Evolutionary conservation across 2,329 filamentous ascomycete genomes (phyloP).

Genomic region (Ceratocystiopsis minuta): DNA sequence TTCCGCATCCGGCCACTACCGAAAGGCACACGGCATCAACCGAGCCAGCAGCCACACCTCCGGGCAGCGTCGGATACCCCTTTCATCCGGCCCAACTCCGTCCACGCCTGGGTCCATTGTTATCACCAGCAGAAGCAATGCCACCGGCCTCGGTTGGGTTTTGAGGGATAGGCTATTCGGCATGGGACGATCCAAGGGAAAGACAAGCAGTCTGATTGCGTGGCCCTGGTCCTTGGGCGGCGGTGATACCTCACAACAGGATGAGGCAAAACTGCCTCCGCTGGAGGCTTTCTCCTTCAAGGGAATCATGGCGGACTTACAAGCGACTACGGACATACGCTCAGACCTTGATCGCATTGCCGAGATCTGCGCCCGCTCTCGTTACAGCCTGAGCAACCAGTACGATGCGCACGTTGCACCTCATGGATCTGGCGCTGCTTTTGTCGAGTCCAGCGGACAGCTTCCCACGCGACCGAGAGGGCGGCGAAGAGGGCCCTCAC

Average conservation of each 20-base stretch:
- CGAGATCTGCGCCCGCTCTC: conserved; percentile 46
- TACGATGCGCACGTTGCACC: conserved; percentile 48
- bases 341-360: conserved; percentile 46
- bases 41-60: conserved; percentile 13
- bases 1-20: conserved; percentile 10
- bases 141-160: conserved; percentile 1
- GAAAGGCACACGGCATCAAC: conserved; percentile 9
- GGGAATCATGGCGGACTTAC: conserved; percentile 33
- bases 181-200: conserved; percentile 26
- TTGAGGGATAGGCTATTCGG: conserved; percentile 10
- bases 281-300: conserved; percentile 48
- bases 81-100: conserved; percentile 11
- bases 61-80: conserved; percentile 15
- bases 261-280: conserved; percentile 33
- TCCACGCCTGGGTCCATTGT: neutral
- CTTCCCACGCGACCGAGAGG: neutral
- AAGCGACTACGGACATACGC: conserved; percentile 27
- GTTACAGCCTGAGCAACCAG: conserved; percentile 47
- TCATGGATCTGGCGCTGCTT: conserved; percentile 37
- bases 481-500: conserved; percentile 10
- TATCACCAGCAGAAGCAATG: conserved; percentile 3
- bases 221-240: conserved; percentile 14
- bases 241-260: conserved; percentile 6
- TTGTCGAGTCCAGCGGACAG: conserved; percentile 28
- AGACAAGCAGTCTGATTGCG: conserved; percentile 17